phyloP scores from a whole-genome alignment of 2,329 filamentous ascomycete species.

The Ceratocystiopsis minuta region DNA sequence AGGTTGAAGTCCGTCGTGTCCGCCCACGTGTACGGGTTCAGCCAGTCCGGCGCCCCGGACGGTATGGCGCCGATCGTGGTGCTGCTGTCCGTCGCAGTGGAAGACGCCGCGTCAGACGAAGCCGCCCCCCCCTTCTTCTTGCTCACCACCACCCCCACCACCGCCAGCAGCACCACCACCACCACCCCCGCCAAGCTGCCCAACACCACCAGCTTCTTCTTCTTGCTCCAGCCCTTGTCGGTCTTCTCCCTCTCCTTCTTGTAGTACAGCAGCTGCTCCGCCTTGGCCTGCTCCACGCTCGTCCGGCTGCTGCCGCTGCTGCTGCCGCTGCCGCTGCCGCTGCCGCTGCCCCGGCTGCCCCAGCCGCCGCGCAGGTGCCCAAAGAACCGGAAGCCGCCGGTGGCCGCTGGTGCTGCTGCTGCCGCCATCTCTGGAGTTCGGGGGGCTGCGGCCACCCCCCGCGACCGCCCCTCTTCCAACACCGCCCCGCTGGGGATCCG shows the following conservation, averaged over 20 bases:
- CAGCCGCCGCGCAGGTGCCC: conserved; percentile 21
- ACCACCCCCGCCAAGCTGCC: conserved; percentile 30
- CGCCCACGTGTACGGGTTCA: conserved; percentile 86
- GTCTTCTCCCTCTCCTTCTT: conserved; percentile 14
- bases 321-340: conserved; percentile 32
- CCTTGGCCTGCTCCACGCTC: conserved; percentile 25
- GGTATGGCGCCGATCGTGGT: conserved; percentile 42
- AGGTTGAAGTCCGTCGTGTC: conserved; percentile 84
- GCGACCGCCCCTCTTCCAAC: conserved; percentile 44
- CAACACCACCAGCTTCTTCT: conserved; percentile 46
- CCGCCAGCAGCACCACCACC: conserved; percentile 46
- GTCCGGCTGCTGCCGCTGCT: conserved; percentile 31
- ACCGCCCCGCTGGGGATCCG: conserved; percentile 53
- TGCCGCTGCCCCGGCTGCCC: conserved; percentile 27
- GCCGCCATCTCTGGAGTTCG: background rate
- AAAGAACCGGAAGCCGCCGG: background rate
- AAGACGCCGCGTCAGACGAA: conserved; percentile 10
- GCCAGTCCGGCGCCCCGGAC: conserved; percentile 47
- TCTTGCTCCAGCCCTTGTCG: conserved; percentile 18
- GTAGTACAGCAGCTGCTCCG: conserved; percentile 10
- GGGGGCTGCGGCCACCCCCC: conserved; percentile 5
- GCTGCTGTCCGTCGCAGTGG: conserved; percentile 29
- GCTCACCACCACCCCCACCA: conserved; percentile 46
- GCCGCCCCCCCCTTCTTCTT: conserved; percentile 32
- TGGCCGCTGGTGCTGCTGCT: no score